phyloP scores from a whole-genome alignment of 768 basidiomycete genomes.

The Phaeotremella fagi region DNA sequence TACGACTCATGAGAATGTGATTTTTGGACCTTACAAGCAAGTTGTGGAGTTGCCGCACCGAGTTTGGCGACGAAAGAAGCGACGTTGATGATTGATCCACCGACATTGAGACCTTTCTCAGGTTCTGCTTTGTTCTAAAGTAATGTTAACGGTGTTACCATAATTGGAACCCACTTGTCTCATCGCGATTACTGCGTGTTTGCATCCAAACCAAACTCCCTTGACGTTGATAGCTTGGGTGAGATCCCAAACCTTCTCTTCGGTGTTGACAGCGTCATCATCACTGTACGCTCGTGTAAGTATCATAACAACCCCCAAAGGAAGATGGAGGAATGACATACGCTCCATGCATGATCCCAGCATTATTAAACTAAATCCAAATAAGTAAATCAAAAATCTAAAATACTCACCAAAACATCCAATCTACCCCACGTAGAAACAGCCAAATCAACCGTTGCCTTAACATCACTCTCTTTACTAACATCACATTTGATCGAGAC shows the following conservation, averaged over 20 bases:
- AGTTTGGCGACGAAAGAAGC: conserved; percentile 93
- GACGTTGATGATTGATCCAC: conserved; percentile 87
- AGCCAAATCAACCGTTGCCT: conserved; percentile 71
- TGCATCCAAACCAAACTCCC: conserved; percentile 99
- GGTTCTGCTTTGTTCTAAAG: conserved; percentile 69
- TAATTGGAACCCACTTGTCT: conserved; percentile 53
- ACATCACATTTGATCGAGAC: conserved; percentile 78
- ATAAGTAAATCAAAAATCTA: not conserved
- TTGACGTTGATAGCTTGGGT: conserved; percentile 83
- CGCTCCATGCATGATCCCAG: conserved; percentile 94
- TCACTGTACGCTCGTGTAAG: conserved; percentile 51
- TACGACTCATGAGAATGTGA: not conserved
- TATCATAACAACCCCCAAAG: not conserved
- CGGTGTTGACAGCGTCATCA: conserved; percentile 91
- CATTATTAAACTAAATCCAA: conserved; percentile 79
- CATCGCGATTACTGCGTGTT: conserved; percentile 96
- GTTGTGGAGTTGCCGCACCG: conserved; percentile 95
- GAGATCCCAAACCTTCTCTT: conserved; percentile 83
- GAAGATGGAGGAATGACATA: conserved; percentile 2
- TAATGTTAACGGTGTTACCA: not conserved
- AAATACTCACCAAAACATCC: conserved; percentile 77
- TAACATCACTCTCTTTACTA: conserved; percentile 77
- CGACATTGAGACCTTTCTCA: conserved; percentile 66
- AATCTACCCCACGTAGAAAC: conserved; percentile 84
- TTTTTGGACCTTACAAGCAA: conserved; percentile 68